phyloP scores from a whole-genome alignment of 495 filamentous ascomycete species.

The Xylaria venustula region DNA sequence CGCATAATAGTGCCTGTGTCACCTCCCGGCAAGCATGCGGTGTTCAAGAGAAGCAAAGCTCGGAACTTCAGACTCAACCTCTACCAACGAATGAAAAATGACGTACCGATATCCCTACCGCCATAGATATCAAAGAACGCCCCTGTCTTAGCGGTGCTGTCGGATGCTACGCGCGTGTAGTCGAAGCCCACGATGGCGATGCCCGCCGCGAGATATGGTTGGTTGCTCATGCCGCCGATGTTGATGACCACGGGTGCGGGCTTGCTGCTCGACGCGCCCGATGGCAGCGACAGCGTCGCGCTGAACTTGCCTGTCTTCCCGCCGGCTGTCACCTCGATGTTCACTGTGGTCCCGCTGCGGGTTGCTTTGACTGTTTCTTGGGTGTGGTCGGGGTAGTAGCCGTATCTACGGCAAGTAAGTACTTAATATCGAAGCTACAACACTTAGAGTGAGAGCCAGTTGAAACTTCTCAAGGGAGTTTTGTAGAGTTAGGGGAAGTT shows the following conservation, averaged over 20 bases:
- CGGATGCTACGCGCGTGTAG: constrained; percentile 48
- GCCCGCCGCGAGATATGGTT: constrained; percentile 47
- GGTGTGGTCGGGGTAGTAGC: constrained; percentile 53
- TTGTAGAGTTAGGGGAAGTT: background rate
- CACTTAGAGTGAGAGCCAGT: background rate
- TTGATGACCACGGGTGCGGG: constrained; percentile 53
- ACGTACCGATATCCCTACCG: constrained; percentile 49
- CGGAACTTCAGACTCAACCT: no score
- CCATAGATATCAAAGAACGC: constrained; percentile 54
- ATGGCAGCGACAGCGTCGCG: constrained; percentile 44
- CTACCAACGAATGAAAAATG: no score
- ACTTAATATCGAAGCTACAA: no score
- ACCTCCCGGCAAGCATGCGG: no score
- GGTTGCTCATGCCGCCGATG: constrained; percentile 54
- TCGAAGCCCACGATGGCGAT: constrained; percentile 54
- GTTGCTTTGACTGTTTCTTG: constrained; percentile 51
- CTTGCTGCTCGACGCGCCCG: constrained; percentile 16
- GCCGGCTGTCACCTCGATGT: constrained; percentile 44
- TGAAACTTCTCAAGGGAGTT: background rate
- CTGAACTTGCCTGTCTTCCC: constrained; percentile 47
- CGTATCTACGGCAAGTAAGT: constrained; percentile 34
- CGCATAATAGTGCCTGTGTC: no score
- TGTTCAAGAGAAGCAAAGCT: no score
- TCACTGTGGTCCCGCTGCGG: constrained; percentile 47
- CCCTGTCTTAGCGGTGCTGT: constrained; percentile 52